Base-by-base conservation (phyloP, 768 basidiomycete genomes). In the Serendipita indica region DNA sequence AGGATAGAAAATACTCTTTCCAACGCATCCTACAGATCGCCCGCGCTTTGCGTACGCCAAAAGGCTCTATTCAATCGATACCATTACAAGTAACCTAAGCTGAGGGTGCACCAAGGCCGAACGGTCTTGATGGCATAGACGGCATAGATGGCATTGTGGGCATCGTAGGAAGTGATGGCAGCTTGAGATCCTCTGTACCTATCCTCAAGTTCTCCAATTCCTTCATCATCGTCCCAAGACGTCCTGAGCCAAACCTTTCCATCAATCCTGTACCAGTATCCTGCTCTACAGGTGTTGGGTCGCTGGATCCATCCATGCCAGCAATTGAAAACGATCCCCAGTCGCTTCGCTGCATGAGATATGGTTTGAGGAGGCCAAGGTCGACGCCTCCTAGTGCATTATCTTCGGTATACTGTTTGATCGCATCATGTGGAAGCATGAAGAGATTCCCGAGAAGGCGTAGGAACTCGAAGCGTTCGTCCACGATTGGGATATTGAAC, bases 401-500 rank as follows among this genome's bases (percentile, higher is more conserved):
- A 66, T 96, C 93, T 7, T 85, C 88, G 69, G 98, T 91, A 72
- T 96, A 98, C 3, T 92, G 89, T 64, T 86, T 89, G 63, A 99
- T 78, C 60, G 93, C 89, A 62, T 97, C 92, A 4, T 94, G 93
- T 58, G 85, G 89, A 52, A 99, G 88, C 62, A 98, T 85, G 77
- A 97, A 99, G 63, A 93, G 79, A 66, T 98, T 94, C 63, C 94
- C 96, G 3, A 99, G 81, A 69, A 98, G 93, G 37, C 93, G 85
- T 62, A 98, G 84, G 73, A 98, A 97, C 68, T 98, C 96, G 72
- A 94, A 99, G 22, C 94, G 90, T 68, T 98, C 93, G 63, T 84
- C 80, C 5, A 99, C 76, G 4, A 86, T 77, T 10, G 89, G 81
- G 39, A 96, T 82, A 30, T 77, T 76, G 72, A 94, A 97, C n/a